A percentile compares a stretch with the other conserved stretches of the same genome.
Conservation (phyloP, 2,329 filamentous ascomycete genomes). For the Fusarium sp. region DNA sequence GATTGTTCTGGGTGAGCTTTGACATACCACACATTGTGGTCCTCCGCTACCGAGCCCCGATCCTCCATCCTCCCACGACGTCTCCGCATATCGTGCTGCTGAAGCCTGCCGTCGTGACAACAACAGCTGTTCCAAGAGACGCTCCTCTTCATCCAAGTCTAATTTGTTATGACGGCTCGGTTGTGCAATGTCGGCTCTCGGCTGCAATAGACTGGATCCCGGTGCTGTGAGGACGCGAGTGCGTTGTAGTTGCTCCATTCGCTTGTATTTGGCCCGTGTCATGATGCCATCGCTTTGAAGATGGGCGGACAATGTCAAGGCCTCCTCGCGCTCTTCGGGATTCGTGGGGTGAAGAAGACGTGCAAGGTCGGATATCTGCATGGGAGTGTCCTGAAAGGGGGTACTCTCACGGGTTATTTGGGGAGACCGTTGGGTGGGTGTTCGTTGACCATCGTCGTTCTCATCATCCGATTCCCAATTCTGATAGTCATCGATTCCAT, state of each 20-base stretch:
- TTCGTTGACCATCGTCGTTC: conserved; percentile 67
- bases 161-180: conserved; percentile 54
- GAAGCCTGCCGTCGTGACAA: conserved; percentile 59
- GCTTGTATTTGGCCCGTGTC: conserved; percentile 82
- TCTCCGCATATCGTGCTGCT: conserved; percentile 22
- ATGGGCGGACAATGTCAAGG: conserved; percentile 82
- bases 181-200: conserved; percentile 17
- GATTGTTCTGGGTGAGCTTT: conserved; percentile 84
- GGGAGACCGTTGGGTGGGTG: conserved; percentile 76
- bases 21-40: conserved; percentile 93
- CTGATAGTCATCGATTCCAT: conserved; percentile 57
- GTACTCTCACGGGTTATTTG: conserved; percentile 61
- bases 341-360: conserved; percentile 83
- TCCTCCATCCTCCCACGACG: conserved; percentile 76
- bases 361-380: conserved; percentile 77
- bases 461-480: conserved; percentile 61
- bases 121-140: conserved; percentile 69
- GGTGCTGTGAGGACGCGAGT: conserved; percentile 66
- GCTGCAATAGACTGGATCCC: conserved; percentile 38
- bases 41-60: conserved; percentile 76
- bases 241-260: conserved; percentile 74
- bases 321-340: conserved; percentile 82
- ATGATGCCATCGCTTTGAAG: conserved; percentile 76
- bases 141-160: conserved; percentile 68
- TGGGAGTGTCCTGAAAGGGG: conserved; percentile 68